These are phyloP conservation scores for Metschnikowia santaceciliae DNA, from an alignment of 805 yeast genomes.

Conservation along the genomic window DNA sequence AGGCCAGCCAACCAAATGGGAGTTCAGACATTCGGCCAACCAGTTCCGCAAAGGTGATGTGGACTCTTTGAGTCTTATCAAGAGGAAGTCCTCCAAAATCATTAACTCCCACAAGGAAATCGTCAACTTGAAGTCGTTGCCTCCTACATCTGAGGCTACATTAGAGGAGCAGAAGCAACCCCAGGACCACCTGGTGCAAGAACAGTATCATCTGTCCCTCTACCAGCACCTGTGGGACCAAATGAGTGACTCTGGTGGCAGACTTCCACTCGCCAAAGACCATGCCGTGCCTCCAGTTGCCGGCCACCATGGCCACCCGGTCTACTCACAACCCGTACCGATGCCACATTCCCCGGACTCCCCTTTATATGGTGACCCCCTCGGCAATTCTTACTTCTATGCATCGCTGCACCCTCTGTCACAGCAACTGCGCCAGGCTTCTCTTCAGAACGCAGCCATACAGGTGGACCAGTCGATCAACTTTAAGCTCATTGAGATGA, in stretches of 20 bases:
- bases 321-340: conserved; percentile 10
- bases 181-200: conserved; percentile 7
- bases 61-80: conserved; percentile 68
- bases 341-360: conserved; percentile 15
- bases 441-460: conserved; percentile 13
- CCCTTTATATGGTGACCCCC: conserved; percentile 8
- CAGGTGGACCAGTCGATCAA: conserved; percentile 18
- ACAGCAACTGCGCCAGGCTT: conserved; percentile 18
- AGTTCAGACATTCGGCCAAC: conserved; percentile 80
- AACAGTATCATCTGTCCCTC: conserved; percentile 19
- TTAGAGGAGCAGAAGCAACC: conserved; percentile 4
- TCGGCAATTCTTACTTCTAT: conserved; percentile 12
- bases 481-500: conserved; percentile 34
- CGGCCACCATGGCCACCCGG: conserved; percentile 10
- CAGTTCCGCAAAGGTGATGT: conserved; percentile 77
- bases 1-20: conserved; percentile 54
- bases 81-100: conserved; percentile 60
- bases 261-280: conserved; percentile 1
- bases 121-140: conserved; percentile 32
- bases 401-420: conserved; percentile 14
- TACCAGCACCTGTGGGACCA: conserved; percentile 20
- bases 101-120: conserved; percentile 37
- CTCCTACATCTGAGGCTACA: conserved; percentile 21
- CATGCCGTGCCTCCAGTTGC: conserved; percentile 4
- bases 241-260: conserved; percentile 5